Conservation (phyloP, 2,329 filamentous ascomycete species). For the Talaromyces islandicus region DNA sequence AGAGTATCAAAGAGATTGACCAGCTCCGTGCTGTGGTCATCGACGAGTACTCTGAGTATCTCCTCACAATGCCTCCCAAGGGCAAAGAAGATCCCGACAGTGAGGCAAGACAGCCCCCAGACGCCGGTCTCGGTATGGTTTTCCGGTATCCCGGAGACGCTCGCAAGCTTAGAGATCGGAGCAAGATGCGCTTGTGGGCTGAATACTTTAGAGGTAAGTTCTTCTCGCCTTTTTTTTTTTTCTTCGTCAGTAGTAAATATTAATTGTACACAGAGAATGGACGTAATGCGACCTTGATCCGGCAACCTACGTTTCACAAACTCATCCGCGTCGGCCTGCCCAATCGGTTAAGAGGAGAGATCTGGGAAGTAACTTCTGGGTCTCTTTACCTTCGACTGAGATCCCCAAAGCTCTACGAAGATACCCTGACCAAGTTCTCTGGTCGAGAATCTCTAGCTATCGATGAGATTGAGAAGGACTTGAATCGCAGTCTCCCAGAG, state of each 20-base stretch:
- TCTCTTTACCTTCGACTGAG: constrained; percentile 84
- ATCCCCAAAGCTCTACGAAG: constrained; percentile 73
- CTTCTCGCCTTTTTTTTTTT: not conserved
- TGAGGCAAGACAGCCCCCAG: constrained; percentile 57
- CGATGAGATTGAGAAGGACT: constrained; percentile 97
- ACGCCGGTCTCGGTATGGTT: constrained; percentile 85
- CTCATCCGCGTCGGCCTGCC: constrained; percentile 91
- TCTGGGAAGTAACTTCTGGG: constrained; percentile 92
- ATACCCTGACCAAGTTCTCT: constrained; percentile 76
- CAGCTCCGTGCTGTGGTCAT: constrained; percentile 73
- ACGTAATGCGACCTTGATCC: constrained; percentile 82
- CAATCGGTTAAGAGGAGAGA: constrained; percentile 85
- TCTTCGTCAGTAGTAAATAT: constrained; percentile 10
- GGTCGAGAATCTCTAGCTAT: constrained; percentile 90
- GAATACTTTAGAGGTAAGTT: constrained; percentile 69
- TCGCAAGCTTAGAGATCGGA: constrained; percentile 85
- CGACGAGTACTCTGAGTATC: constrained; percentile 88
- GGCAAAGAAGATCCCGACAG: constrained; percentile 51
- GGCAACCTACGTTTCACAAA: constrained; percentile 96
- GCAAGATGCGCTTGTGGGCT: constrained; percentile 96
- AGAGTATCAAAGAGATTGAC: constrained; percentile 80
- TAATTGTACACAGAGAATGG: constrained; percentile 63
- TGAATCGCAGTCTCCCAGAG: constrained; percentile 92
- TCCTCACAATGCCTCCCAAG: constrained; percentile 45
- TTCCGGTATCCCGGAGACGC: constrained; percentile 94